Evolutionary conservation across 306 rosid species (phyloP).

Genomic region (Erythrophleum fordii): DNA sequence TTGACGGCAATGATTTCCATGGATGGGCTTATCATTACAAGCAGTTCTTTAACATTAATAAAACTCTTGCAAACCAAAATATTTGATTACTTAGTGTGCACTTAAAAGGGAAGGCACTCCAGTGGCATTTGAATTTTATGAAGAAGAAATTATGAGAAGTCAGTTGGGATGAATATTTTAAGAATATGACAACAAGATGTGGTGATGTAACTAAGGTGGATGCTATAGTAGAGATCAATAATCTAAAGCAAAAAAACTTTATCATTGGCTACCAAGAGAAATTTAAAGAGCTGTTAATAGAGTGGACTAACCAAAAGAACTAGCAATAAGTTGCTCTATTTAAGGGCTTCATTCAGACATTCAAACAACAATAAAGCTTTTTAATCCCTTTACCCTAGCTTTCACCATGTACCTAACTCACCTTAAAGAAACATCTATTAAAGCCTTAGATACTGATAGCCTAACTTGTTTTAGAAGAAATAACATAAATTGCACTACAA

Average conservation of each 20-base stretch:
- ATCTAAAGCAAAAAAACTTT: background rate
- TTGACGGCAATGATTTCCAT: background rate
- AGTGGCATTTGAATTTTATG: background rate
- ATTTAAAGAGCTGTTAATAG: background rate
- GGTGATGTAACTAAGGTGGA: background rate
- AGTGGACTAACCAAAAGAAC: background rate
- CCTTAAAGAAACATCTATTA: background rate
- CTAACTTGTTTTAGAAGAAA: no score
- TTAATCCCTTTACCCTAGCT: no score
- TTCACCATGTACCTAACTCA: background rate
- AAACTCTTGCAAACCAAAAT: background rate
- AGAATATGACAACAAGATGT: background rate
- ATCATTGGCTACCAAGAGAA: background rate
- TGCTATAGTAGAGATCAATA: background rate
- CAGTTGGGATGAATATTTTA: background rate
- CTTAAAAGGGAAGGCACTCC: background rate
- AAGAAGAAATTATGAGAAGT: no score
- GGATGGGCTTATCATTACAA: background rate
- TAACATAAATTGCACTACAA: background rate
- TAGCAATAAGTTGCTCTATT: background rate
- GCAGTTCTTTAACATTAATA: background rate
- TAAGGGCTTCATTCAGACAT: background rate
- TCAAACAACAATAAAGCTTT: background rate
- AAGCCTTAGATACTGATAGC: background rate
- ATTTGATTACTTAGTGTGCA: background rate